phyloP scores from a whole-genome alignment of 208 protist genomes.

The Trypanosoma congolense region DNA sequence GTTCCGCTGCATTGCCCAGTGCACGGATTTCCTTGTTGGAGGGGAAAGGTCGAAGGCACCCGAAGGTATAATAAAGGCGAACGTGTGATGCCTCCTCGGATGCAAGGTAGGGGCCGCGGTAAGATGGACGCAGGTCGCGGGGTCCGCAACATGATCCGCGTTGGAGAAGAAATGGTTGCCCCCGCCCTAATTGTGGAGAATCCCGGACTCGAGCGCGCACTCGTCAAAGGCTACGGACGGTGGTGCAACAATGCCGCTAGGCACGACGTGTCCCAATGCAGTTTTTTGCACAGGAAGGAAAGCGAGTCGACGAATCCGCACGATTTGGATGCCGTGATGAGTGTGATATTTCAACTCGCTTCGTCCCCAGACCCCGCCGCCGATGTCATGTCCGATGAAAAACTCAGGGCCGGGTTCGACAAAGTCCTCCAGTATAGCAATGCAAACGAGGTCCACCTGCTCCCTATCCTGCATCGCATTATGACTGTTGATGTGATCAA shows the following conservation, averaged over 20 bases:
- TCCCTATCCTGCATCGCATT: constrained; percentile 2
- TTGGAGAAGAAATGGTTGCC: constrained; percentile 4
- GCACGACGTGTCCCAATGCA: neutral
- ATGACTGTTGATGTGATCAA: neutral
- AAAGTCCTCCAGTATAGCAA: neutral
- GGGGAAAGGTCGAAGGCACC: neutral
- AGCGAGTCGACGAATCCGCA: neutral
- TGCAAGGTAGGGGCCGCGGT: neutral
- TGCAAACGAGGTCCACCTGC: neutral
- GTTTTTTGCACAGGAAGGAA: constrained; percentile 4
- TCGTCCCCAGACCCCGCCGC: neutral
- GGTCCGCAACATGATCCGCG: neutral
- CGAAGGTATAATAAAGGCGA: neutral
- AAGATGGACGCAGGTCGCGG: neutral
- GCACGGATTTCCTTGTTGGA: neutral
- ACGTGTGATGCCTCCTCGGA: neutral
- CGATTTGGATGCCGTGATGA: neutral
- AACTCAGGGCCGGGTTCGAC: neutral
- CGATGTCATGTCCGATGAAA: constrained; percentile 1
- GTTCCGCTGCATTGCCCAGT: neutral
- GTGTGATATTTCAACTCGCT: neutral
- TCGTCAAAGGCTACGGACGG: neutral
- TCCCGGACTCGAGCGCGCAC: neutral
- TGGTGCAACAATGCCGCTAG: neutral
- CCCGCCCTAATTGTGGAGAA: constrained; percentile 4